These are phyloP conservation scores for Phytopythium chamaehyphon DNA, from an alignment of 352 stramenopile species.

Conservation along the genomic window DNA sequence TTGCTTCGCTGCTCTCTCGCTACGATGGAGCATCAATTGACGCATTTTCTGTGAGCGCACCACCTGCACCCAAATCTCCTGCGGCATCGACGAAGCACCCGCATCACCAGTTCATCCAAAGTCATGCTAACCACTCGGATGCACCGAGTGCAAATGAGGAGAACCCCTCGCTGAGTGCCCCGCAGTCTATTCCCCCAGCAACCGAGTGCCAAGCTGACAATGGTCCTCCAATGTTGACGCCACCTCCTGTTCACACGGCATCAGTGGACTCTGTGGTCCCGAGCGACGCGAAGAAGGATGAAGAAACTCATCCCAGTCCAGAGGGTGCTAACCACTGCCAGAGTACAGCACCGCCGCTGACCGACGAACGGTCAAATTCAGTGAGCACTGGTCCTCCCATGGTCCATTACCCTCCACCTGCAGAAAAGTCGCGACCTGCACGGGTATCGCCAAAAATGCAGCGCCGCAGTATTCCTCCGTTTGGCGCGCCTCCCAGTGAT, in stretches of 20 bases:
- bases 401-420: slow-evolving; percentile 2
- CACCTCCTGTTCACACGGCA: too few relatives aligned
- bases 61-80: slow-evolving; percentile 3
- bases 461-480: background rate
- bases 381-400: slow-evolving; percentile 1
- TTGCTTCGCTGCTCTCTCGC: slow-evolving; percentile 27
- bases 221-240: too few relatives aligned
- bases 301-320: too few relatives aligned
- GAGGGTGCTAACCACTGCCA: background rate
- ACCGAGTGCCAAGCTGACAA: too few relatives aligned
- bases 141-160: too few relatives aligned
- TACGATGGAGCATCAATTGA: slow-evolving; percentile 13
- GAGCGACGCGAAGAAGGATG: too few relatives aligned
- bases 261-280: too few relatives aligned
- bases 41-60: background rate
- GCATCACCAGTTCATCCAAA: slow-evolving; percentile 29
- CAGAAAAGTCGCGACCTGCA: background rate
- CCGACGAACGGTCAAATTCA: background rate
- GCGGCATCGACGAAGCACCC: slow-evolving; percentile 12
- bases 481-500: background rate
- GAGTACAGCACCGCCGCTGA: background rate
- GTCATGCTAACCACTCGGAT: too few relatives aligned
- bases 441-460: slow-evolving; percentile 5
- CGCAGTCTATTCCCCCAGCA: too few relatives aligned
- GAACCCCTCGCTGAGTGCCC: too few relatives aligned